Evolutionary conservation across 2,329 filamentous ascomycete genomes (phyloP).

Genomic region (Colletotrichum limetticola): DNA sequence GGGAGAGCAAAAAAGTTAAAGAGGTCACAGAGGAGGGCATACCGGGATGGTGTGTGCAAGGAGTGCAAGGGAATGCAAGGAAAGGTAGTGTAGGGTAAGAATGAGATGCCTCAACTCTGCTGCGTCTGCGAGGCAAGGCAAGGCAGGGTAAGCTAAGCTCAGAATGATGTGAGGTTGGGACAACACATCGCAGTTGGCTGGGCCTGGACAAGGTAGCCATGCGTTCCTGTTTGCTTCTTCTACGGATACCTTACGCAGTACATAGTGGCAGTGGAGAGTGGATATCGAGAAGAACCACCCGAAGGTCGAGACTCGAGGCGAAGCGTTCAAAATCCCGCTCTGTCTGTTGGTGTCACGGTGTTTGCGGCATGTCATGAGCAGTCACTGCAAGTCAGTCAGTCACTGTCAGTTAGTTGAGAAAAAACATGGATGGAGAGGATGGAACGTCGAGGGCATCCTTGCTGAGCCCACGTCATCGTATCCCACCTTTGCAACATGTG

Average conservation of each 20-base stretch:
- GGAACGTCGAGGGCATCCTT: neutral
- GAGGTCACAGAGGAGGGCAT: neutral
- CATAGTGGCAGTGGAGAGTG: neutral
- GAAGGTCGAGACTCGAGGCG: neutral
- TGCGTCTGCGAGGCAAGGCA: neutral
- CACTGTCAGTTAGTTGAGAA: neutral
- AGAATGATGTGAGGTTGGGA: slow-evolving; percentile 10
- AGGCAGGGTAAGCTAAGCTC: slow-evolving; percentile 2
- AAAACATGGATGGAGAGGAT: slow-evolving; percentile 6
- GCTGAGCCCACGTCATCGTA: slow-evolving; percentile 30
- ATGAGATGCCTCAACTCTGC: neutral
- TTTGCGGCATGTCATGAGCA: neutral
- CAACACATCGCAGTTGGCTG: slow-evolving; percentile 11
- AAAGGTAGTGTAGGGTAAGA: neutral
- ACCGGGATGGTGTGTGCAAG: slow-evolving; percentile 5
- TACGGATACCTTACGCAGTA: neutral
- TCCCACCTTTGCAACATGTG: slow-evolving; percentile 4
- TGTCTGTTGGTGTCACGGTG: neutral
- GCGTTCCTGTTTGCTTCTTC: neutral
- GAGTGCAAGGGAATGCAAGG: neutral
- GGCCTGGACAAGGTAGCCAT: neutral
- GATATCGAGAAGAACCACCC: neutral
- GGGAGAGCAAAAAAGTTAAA: neutral
- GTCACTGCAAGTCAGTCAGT: neutral
- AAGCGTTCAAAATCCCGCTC: neutral